Percentiles rank a stretch among this genome's conserved stretches.
phyloP scores from a whole-genome alignment of 352 stramenopile genomes.

The Phytopythium kandeliae region DNA sequence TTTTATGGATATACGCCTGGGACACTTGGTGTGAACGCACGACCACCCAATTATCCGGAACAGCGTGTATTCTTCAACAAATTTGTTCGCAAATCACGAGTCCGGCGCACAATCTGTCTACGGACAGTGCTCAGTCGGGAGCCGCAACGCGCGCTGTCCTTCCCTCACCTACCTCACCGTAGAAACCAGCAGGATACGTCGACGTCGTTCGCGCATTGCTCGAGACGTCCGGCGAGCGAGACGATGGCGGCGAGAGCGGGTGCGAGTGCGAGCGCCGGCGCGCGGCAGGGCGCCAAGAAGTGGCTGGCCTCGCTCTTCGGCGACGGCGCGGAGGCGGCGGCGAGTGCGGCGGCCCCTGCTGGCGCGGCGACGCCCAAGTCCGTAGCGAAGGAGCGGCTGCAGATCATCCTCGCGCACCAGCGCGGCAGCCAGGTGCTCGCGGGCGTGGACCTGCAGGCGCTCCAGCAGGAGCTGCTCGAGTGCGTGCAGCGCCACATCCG shows the following conservation, averaged over 20 bases:
- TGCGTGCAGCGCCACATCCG: slow-evolving; percentile 87
- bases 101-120: too few species aligned
- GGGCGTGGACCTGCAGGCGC: slow-evolving; percentile 68
- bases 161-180: too few species aligned
- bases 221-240: neutral
- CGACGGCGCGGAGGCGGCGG: slow-evolving; percentile 27
- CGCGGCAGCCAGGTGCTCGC: slow-evolving; percentile 78
- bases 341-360: slow-evolving; percentile 7
- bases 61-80: too few species aligned
- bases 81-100: too few species aligned
- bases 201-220: neutral
- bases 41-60: too few species aligned
- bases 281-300: slow-evolving; percentile 64
- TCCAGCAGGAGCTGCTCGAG: slow-evolving; percentile 80
- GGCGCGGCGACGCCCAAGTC: slow-evolving; percentile 52
- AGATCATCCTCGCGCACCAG: slow-evolving; percentile 88
- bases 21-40: too few species aligned
- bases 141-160: too few species aligned
- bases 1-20: too few species aligned
- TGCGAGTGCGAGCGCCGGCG: slow-evolving; percentile 24
- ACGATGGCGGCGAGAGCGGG: slow-evolving; percentile 44
- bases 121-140: too few species aligned
- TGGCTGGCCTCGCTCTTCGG: slow-evolving; percentile 75
- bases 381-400: slow-evolving; percentile 81
- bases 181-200: too few species aligned